Evolutionary conservation across 2,329 filamentous ascomycete species (phyloP).

Genomic region (Venturia aucupariae): DNA sequence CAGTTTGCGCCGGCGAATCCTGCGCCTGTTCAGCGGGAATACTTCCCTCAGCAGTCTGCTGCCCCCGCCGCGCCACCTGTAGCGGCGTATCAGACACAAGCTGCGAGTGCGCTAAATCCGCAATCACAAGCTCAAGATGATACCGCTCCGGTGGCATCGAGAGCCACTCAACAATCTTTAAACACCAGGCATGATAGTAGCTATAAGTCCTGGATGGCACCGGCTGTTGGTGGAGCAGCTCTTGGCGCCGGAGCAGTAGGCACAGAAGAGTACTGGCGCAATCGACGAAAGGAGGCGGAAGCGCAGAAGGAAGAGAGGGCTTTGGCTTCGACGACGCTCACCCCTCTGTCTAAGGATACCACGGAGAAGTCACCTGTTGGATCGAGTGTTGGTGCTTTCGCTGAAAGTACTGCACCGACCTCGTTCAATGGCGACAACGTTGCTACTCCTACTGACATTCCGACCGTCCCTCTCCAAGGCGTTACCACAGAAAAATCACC

Average conservation of each 20-base stretch:
- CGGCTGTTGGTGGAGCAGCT: conserved; percentile 30
- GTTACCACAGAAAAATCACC: background rate
- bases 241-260: conserved; percentile 25
- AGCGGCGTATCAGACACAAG: background rate
- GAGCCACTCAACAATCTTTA: background rate
- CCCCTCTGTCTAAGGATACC: background rate
- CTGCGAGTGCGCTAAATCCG: background rate
- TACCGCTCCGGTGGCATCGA: background rate
- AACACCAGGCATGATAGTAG: conserved; percentile 6
- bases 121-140: background rate
- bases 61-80: background rate
- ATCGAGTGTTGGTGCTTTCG: background rate
- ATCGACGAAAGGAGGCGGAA: conserved; percentile 20
- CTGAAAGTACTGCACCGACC: background rate
- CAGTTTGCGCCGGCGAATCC: background rate
- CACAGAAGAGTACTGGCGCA: conserved; percentile 27
- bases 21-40: background rate
- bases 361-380: background rate
- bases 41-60: background rate
- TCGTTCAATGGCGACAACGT: background rate
- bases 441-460: background rate
- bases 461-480: background rate
- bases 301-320: background rate
- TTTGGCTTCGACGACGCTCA: background rate
- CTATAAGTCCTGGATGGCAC: conserved; percentile 39